Conservation (phyloP, 2,329 filamentous ascomycete genomes). For the Tolypocladium nubicola region DNA sequence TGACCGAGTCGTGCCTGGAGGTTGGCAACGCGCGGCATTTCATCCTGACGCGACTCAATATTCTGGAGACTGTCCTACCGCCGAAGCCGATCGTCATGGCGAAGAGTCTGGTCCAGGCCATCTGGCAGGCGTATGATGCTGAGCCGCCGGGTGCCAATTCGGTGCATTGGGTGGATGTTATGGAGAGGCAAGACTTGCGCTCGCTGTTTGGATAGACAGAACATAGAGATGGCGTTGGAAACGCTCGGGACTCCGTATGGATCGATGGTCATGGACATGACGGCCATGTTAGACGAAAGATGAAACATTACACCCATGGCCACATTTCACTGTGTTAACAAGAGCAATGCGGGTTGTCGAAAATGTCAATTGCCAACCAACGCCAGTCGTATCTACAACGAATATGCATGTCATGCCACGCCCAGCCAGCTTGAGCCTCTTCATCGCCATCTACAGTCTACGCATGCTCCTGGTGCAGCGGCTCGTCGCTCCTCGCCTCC, state of each 20-base stretch:
- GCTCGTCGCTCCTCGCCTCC: not conserved
- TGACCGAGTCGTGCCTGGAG: not conserved
- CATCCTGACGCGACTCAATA: not conserved
- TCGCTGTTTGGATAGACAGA: not conserved
- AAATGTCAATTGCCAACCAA: not conserved
- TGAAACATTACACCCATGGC: too few species aligned
- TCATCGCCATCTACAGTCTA: not conserved
- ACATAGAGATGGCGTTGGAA: too few species aligned
- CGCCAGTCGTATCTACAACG: not conserved
- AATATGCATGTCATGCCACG: not conserved
- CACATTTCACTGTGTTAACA: not conserved
- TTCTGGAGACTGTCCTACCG: not conserved
- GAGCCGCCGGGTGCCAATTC: not conserved
- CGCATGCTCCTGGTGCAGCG: slow-evolving; percentile 3
- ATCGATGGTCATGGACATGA: too few species aligned
- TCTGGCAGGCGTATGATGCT: not conserved
- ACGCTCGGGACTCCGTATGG: too few species aligned
- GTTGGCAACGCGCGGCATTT: not conserved
- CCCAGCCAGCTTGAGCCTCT: not conserved
- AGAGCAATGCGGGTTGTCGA: not conserved
- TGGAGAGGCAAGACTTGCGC: not conserved
- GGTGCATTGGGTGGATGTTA: not conserved
- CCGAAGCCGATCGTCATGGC: not conserved
- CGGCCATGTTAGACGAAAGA: too few species aligned
- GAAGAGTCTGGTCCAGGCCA: not conserved